A percentile compares a stretch with the other conserved stretches of the same genome.
These are phyloP conservation scores for Phoenix dactylifera DNA, from an alignment of 176 grass and related monocot genomes.

Conservation along the genomic window DNA sequence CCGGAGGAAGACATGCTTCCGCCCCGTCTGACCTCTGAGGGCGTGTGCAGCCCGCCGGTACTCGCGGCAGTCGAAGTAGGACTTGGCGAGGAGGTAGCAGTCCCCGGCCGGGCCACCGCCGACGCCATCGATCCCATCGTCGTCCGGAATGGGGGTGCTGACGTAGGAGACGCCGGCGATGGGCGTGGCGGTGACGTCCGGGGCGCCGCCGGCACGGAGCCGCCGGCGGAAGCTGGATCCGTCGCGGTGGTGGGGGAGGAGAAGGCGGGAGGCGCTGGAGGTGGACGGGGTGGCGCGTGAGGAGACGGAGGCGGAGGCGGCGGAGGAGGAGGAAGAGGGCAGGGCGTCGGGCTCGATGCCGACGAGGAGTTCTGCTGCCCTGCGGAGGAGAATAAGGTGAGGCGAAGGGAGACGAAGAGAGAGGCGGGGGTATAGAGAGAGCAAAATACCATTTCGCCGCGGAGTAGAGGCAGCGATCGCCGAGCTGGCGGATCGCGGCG, in stretches of 20 bases:
- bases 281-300: constrained; percentile 31
- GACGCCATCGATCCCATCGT: constrained; percentile 52
- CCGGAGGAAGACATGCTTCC: constrained; percentile 79
- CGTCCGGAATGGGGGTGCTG: constrained; percentile 74
- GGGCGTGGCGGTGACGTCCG: constrained; percentile 38
- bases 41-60: constrained; percentile 75
- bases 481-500: constrained; percentile 59
- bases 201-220: constrained; percentile 29
- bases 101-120: constrained; percentile 19
- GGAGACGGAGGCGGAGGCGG: constrained; percentile 39
- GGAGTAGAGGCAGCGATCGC: constrained; percentile 80
- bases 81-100: constrained; percentile 89
- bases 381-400: constrained; percentile 7
- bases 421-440: background rate
- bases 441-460: constrained; percentile 79
- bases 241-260: constrained; percentile 24
- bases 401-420: constrained; percentile 14
- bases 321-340: constrained; percentile 5
- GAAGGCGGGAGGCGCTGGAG: constrained; percentile 28
- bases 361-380: constrained; percentile 80
- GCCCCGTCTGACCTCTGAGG: constrained; percentile 47
- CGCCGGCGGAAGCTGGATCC: constrained; percentile 69
- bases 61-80: constrained; percentile 94
- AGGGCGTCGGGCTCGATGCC: constrained; percentile 57
- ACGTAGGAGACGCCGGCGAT: constrained; percentile 78